phyloP scores from a whole-genome alignment of 2,329 filamentous ascomycete species.

The Penicillium sp. region DNA sequence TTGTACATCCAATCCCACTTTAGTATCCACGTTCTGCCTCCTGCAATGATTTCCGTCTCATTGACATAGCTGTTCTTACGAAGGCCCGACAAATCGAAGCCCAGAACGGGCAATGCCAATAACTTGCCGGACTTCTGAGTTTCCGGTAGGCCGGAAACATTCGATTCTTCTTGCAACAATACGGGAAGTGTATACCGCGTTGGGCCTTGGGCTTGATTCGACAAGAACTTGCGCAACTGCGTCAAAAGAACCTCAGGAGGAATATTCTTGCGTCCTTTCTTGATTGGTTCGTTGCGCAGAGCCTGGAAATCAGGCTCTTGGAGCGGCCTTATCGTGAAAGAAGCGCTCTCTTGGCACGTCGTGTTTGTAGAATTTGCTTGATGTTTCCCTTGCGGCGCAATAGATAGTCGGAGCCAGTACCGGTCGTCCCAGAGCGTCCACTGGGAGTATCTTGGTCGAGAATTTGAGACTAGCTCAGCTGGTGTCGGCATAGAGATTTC shows the following conservation, averaged over 20 bases:
- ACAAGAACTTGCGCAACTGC: conserved; percentile 21
- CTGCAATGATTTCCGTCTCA: conserved; percentile 8
- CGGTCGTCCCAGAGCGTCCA: conserved; percentile 56
- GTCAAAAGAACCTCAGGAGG: not conserved
- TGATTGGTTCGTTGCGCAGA: conserved; percentile 8
- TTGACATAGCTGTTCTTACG: not conserved
- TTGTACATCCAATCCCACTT: conserved; percentile 45
- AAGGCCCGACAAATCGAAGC: conserved; percentile 17
- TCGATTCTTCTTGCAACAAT: conserved; percentile 18
- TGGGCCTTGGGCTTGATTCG: conserved; percentile 33
- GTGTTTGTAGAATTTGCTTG: not conserved
- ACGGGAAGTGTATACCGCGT: conserved; percentile 47
- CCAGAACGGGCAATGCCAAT: conserved; percentile 32
- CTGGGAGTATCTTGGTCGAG: conserved; percentile 1
- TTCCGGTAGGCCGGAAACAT: not conserved
- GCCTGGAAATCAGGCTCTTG: conserved; percentile 29
- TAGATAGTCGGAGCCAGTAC: conserved; percentile 55
- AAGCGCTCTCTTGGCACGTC: not conserved
- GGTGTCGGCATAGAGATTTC: conserved; percentile 15
- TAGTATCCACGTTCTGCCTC: conserved; percentile 23
- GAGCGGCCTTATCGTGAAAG: conserved; percentile 45
- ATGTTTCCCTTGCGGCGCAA: conserved; percentile 18
- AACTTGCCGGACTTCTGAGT: conserved; percentile 11
- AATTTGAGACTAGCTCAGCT: not conserved
- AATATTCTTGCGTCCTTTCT: not conserved